Base-by-base conservation (phyloP, 495 filamentous ascomycete species). In the Jackrogersella multiformis region DNA sequence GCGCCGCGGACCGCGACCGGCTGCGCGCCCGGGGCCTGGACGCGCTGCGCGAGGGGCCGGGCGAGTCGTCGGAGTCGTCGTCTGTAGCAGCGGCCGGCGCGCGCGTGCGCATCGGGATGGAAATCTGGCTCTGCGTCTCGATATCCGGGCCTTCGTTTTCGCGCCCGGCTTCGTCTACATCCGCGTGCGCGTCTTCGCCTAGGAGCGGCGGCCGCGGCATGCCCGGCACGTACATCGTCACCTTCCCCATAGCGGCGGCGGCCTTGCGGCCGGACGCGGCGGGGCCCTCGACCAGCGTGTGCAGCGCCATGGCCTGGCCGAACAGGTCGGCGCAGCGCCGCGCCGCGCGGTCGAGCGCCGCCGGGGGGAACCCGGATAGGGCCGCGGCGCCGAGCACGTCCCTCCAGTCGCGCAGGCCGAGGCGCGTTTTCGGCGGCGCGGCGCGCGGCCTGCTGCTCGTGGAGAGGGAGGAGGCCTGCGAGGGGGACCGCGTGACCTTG, bases 381-480 rank as follows among this genome's bases (percentile, higher is more conserved):
- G 90, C 83, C 18, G 93, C 93, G 0, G 91, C 77, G 7, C 90
- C 90, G 28, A 96, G 74, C 1, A 95, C 84, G 56, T 94, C 90
- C 41, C 88, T 88, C 93, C 93, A 97, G 74, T 94, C 90, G 1
- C 91, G 85, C 4, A 87, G 76, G 2, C 77, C 82, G 57, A 84
- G 64, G 36, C 69, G 56, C 10, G 20, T 26, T 73, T 57, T 41
- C 26, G 74, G 5, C 44, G 35, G 28, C 32, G 49, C 48, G 20
- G 32, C 16, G 20, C 30, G 28, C 4, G 13, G 49, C 13, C 10
- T 36, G 13, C 44, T 23, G 10, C 18, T 18, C 0, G 36, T 39
- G 9, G 59, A 63, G 10, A 41, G 5, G 10, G 66, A 61, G 4
- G 65, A 61, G 3, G 64, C 34, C 2, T 15, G 41, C 1, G 66